Percentiles rank a stretch among this genome's conserved stretches.
These are phyloP conservation scores for Vigna hirtella DNA, from an alignment of 306 rosid species.

Conservation along the genomic window DNA sequence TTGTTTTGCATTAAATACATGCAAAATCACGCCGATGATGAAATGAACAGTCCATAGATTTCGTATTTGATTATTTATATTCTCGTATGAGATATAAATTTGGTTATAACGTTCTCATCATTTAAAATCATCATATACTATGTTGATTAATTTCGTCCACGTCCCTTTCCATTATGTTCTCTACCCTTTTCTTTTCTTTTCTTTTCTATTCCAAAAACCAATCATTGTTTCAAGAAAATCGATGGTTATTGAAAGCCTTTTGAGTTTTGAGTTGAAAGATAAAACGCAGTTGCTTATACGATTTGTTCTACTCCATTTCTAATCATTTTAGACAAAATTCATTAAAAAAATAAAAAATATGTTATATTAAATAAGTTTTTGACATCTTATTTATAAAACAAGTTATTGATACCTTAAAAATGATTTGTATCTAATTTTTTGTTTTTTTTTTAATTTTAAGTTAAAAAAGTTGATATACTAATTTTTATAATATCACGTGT, in stretches of 20 bases:
- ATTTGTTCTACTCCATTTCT: background rate
- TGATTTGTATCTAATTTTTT: no score
- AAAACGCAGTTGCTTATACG: constrained; percentile 20
- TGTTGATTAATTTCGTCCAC: background rate
- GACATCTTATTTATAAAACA: no score
- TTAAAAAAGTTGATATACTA: no score
- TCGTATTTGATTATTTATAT: background rate
- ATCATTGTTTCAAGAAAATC: constrained; percentile 29
- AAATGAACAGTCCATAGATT: background rate
- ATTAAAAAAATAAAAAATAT: background rate
- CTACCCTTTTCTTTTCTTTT: background rate
- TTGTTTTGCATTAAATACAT: background rate
- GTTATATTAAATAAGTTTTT: no score
- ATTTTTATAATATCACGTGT: no score
- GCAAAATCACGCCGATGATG: background rate
- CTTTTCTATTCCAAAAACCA: constrained; percentile 8
- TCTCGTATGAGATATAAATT: background rate
- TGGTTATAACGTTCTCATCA: background rate
- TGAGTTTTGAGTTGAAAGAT: background rate
- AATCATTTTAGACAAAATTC: background rate
- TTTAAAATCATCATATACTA: background rate
- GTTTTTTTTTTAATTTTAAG: no score
- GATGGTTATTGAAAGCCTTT: background rate
- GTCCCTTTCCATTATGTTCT: background rate
- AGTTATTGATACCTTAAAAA: no score